phyloP scores from a whole-genome alignment of 2,329 filamentous ascomycete species.

The Colletotrichum sansevieriae region DNA sequence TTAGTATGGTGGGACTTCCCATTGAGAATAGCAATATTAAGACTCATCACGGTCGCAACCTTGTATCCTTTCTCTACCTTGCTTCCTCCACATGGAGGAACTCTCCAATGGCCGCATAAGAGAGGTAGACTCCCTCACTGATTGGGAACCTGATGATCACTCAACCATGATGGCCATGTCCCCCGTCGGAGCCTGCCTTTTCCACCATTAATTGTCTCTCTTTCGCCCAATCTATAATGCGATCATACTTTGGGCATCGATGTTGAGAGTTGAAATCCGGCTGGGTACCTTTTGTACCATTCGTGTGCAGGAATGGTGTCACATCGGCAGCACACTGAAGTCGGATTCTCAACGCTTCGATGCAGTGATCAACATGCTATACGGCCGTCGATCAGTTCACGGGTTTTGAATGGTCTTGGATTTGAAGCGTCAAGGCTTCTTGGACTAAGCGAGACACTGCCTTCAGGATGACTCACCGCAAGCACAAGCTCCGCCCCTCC shows the following conservation, averaged over 20 bases:
- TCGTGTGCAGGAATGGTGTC: slow-evolving; percentile 27
- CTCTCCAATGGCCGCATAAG: too few relatives aligned
- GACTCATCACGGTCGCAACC: neutral
- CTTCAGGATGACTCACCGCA: slow-evolving; percentile 11
- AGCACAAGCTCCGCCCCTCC: slow-evolving; percentile 24
- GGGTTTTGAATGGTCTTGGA: neutral
- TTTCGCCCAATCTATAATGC: slow-evolving; percentile 30
- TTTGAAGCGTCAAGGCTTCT: neutral
- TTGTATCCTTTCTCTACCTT: too few relatives aligned
- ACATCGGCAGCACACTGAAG: slow-evolving; percentile 23
- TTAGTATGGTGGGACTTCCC: neutral
- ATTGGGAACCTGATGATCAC: neutral
- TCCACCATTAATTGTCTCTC: slow-evolving; percentile 26
- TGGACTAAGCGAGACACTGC: neutral
- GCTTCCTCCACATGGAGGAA: too few relatives aligned
- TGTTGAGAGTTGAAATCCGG: slow-evolving; percentile 33
- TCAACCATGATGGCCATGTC: slow-evolving; percentile 13
- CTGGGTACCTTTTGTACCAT: slow-evolving; percentile 20
- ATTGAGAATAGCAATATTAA: too few relatives aligned
- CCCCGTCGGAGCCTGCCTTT: neutral
- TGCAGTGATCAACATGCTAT: slow-evolving; percentile 33
- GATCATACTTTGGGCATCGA: slow-evolving; percentile 31
- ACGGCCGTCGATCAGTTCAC: neutral
- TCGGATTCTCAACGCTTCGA: slow-evolving; percentile 27
- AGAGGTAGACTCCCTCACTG: too few relatives aligned